Evolutionary conservation across 192 early-diverging fungal species (phyloP).

Genomic region (Rhizophagus clarus): DNA sequence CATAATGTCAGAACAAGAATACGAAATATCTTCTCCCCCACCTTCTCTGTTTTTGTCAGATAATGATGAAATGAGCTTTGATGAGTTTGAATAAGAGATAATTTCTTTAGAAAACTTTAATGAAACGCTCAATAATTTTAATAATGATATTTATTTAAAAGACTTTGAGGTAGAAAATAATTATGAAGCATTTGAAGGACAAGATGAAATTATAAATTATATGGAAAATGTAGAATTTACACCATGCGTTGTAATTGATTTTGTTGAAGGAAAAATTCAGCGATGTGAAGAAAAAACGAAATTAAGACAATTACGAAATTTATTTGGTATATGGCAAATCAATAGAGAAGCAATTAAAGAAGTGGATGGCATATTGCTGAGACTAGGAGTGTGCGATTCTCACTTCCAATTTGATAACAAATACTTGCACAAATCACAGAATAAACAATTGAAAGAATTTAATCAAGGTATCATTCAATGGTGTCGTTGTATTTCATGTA

Average conservation of each 20-base stretch:
- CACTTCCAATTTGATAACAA: neutral
- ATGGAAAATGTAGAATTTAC: neutral
- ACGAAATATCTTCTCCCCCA: neutral
- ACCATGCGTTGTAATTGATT: neutral
- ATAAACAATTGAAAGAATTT: neutral
- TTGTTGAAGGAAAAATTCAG: neutral
- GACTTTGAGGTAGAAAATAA: neutral
- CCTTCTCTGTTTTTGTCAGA: neutral
- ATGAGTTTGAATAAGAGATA: too few species aligned
- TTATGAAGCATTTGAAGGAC: too few species aligned
- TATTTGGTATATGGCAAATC: neutral
- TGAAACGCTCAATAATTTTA: too few species aligned
- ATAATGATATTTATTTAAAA: too few species aligned
- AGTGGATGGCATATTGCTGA: neutral
- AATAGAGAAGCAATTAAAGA: neutral
- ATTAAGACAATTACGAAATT: neutral
- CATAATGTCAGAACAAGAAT: neutral
- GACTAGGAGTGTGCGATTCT: neutral
- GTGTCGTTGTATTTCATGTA: neutral
- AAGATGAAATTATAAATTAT: neutral
- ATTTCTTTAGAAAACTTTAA: too few species aligned
- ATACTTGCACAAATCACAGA: neutral
- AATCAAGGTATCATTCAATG: neutral
- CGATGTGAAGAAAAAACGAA: neutral
- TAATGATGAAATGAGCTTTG: neutral